Evolutionary conservation across 768 basidiomycete genomes (phyloP).

Genomic region (Suillus discolor): DNA sequence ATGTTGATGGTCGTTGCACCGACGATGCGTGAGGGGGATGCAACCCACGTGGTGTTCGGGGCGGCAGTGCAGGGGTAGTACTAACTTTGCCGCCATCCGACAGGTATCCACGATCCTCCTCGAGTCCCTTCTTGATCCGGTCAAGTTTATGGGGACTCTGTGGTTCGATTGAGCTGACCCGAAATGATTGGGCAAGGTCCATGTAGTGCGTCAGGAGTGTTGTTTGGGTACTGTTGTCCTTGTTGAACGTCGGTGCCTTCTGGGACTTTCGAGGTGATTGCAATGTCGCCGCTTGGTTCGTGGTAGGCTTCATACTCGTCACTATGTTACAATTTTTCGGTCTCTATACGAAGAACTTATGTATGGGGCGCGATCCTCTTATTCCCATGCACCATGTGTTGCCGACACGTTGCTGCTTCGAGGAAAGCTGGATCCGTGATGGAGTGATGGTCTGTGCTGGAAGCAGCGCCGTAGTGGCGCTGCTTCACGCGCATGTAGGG

Average conservation of each 20-base stretch:
- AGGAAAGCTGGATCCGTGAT: conserved; percentile 3
- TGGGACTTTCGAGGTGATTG: conserved; percentile 9
- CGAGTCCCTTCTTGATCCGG: conserved; percentile 33
- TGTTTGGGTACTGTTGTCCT: background rate
- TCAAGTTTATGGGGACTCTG: conserved; percentile 29
- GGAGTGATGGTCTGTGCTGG: background rate
- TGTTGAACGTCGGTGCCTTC: background rate
- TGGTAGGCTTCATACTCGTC: conserved; percentile 2
- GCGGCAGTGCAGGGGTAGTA: conserved; percentile 21
- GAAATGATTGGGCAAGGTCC: conserved; percentile 34
- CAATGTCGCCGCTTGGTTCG: conserved; percentile 2
- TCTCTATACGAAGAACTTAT: background rate
- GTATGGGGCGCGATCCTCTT: background rate
- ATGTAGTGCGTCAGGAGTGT: conserved; percentile 24
- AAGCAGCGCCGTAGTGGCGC: background rate
- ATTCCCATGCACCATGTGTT: conserved; percentile 4
- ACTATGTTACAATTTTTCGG: background rate
- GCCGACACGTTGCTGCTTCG: conserved; percentile 2
- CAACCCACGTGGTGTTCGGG: conserved; percentile 20
- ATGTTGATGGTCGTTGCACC: background rate
- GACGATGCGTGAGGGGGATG: background rate
- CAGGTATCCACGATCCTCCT: conserved; percentile 32
- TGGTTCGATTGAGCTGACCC: conserved; percentile 29
- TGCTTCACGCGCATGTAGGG: background rate
- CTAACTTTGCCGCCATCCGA: conserved; percentile 32